Evolutionary conservation across 2,329 filamentous ascomycete genomes (phyloP), one percentile per base, ranked within the genome.

Genomic region (Ambrosiella cleistominuta): DNA sequence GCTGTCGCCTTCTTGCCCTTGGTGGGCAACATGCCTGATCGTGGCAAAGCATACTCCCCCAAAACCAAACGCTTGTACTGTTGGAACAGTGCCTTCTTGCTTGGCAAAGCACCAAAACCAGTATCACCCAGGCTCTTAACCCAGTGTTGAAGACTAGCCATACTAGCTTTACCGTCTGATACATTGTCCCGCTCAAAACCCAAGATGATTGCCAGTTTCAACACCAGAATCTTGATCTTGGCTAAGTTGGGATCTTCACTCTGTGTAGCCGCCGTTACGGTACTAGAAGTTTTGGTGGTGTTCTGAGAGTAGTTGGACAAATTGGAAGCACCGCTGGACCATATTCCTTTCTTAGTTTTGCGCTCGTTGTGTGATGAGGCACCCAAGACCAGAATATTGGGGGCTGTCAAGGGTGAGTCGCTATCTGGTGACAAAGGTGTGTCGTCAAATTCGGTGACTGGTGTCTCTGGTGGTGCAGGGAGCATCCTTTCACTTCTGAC

Each of bases 381-480:
- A 2, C 88, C 88, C 0, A 95, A 77, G 0, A 96, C 83, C 56
- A 95, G 76, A 64, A 96, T 95, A 66, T 95, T 94, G 5, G 88
- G 90, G 44, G 82, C 83, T 13, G 57, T 53, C 13, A 54, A 52
- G 0, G 83, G 80, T 7, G 79, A 84, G 50, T 83, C 80, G 63
- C 86, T 86, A 58, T 91, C 87, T 0, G 86, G 85, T 0, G 89
- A 94, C 49, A 88, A 80, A 3, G 87, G 83, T 0, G 85, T 88
- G 66, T 97, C 90, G 68, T 96, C 91, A 64, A 96, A 96, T 64
- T 96, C 89, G 3, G 90, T 97, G 0, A 91, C 91, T 0, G 90
- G 90, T 0, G 90, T 97, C 70, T 97, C 91, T 0, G 90, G 90
- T 1, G 72, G 70, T 2, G 69, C 70, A 15, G 70, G 68, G 57